Conservation (phyloP, 768 basidiomycete species). For the Trichaptum fuscoviolaceum region DNA sequence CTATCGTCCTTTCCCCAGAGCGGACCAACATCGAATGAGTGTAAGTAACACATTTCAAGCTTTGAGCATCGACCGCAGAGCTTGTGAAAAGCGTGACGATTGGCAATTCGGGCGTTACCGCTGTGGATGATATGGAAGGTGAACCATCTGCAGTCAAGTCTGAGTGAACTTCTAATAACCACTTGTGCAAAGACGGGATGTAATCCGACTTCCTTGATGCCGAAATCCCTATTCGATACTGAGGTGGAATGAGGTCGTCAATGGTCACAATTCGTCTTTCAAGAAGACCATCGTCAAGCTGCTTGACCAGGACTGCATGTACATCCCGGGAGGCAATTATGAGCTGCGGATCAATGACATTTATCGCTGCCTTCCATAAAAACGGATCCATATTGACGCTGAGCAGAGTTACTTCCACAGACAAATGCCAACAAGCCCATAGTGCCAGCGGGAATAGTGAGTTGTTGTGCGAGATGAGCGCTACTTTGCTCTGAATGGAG, state of each 20-base stretch:
- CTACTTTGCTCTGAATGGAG: neutral
- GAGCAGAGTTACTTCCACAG: neutral
- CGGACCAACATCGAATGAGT: neutral
- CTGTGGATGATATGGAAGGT: neutral
- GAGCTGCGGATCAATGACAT: neutral
- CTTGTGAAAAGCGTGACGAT: conserved; percentile 1
- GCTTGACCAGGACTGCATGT: neutral
- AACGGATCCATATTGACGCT: neutral
- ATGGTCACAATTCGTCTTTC: neutral
- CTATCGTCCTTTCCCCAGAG: neutral
- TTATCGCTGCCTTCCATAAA: neutral
- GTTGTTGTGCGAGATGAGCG: neutral
- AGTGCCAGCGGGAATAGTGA: neutral
- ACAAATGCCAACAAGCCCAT: neutral
- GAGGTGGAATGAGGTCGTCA: neutral
- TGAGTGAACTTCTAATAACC: neutral
- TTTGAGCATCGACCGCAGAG: neutral
- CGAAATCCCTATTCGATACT: neutral
- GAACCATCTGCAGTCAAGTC: too few relatives aligned
- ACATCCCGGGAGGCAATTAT: neutral
- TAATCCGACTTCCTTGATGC: neutral
- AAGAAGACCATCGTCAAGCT: neutral
- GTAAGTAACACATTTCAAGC: conserved; percentile 2
- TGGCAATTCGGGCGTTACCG: neutral
- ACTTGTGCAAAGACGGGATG: neutral